Evolutionary conservation across 1,139 yeast species (phyloP).

Genomic region (Saccharomyces hybrid): DNA sequence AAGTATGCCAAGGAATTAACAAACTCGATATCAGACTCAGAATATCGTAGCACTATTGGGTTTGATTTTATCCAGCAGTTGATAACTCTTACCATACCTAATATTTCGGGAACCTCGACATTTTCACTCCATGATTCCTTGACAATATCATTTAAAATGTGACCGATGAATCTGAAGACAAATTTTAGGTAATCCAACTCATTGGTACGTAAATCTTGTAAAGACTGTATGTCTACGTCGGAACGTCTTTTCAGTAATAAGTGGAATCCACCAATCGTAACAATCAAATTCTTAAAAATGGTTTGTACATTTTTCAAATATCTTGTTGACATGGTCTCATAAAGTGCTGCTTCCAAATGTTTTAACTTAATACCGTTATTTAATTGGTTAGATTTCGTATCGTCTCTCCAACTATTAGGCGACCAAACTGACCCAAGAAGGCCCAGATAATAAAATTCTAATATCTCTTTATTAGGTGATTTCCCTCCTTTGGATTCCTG

Average conservation of each 20-base stretch:
- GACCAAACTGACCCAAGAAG: constrained; percentile 24
- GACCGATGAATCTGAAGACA: constrained; percentile 22
- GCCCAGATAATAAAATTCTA: constrained; percentile 28
- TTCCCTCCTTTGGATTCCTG: constrained; percentile 19
- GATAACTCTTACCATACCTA: constrained; percentile 40
- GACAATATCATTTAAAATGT: constrained; percentile 23
- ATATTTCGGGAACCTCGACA: constrained; percentile 20
- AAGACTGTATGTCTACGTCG: constrained; percentile 1
- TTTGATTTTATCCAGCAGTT: constrained; percentile 49
- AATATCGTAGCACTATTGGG: constrained; percentile 36
- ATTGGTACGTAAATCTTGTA: constrained; percentile 9
- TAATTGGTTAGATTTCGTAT: constrained; percentile 10
- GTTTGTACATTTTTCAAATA: constrained; percentile 23
- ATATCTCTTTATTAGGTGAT: constrained; percentile 29
- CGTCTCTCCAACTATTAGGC: constrained; percentile 21
- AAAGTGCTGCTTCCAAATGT: constrained; percentile 17
- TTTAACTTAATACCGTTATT: constrained; percentile 15
- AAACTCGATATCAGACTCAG: constrained; percentile 35
- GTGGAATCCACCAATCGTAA: constrained; percentile 27
- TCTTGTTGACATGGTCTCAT: constrained; percentile 24
- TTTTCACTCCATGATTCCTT: constrained; percentile 20
- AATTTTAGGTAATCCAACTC: constrained; percentile 19
- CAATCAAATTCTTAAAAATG: constrained; percentile 23
- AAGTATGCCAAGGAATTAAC: constrained; percentile 34
- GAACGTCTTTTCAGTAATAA: constrained; percentile 13